phyloP scores from a whole-genome alignment of 495 filamentous ascomycete species.

The Podospora bellae-mahoneyi region DNA sequence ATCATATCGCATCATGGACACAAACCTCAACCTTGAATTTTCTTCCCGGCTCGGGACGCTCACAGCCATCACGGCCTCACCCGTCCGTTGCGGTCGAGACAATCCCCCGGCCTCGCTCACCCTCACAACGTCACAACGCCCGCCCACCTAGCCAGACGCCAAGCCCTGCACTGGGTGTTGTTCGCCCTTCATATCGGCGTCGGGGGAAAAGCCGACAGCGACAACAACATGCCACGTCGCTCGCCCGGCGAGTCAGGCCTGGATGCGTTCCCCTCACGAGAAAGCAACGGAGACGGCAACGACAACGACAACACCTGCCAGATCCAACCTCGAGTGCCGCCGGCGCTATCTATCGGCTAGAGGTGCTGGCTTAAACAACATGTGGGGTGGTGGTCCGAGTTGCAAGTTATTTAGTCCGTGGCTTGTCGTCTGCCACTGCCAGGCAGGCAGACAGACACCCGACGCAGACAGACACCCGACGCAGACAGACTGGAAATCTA shows the following conservation, averaged over 20 bases:
- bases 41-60: neutral
- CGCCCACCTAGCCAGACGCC: neutral
- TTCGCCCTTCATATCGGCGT: conserved; percentile 3
- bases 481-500: neutral
- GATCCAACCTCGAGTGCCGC: conserved; percentile 26
- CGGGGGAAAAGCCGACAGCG: conserved; percentile 5
- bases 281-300: conserved; percentile 13
- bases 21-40: conserved; percentile 3
- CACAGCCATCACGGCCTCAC: neutral
- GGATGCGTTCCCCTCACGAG: neutral
- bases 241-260: conserved; percentile 29
- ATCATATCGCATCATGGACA: conserved; percentile 7
- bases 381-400: no score
- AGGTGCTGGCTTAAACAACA: no score
- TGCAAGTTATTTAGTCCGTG: no score
- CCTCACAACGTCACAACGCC: conserved; percentile 5
- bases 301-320: conserved; percentile 26
- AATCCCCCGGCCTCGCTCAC: conserved; percentile 3
- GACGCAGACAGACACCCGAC: neutral
- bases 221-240: conserved; percentile 33
- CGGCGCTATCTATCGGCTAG: conserved; percentile 16
- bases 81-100: neutral
- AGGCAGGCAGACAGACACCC: neutral
- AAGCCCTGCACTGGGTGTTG: conserved; percentile 12
- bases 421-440: neutral